These are phyloP conservation scores for Magnaporthiopsis incrustans DNA, from an alignment of 2,329 filamentous ascomycete genomes.

Conservation along the genomic window DNA sequence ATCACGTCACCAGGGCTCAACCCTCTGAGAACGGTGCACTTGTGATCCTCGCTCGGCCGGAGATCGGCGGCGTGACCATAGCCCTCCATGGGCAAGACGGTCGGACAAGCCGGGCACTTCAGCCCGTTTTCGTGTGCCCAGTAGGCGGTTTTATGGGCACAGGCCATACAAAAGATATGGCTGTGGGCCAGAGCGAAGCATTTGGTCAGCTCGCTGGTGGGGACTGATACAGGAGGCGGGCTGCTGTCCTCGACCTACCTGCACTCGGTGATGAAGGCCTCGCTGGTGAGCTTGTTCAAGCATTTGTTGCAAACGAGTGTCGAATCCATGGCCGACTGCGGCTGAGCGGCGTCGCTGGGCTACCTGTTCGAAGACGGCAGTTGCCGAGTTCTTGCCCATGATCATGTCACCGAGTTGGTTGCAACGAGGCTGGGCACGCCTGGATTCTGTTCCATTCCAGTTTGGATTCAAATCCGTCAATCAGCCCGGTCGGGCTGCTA, in stretches of 20 bases:
- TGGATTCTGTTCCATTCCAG: too few species aligned
- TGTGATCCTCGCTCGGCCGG: conserved; percentile 81
- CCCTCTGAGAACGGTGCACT: conserved; percentile 77
- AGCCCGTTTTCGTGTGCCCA: conserved; percentile 40
- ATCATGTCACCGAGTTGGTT: too few species aligned
- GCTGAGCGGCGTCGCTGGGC: neutral
- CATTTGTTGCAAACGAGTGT: conserved; percentile 76
- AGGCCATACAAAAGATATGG: conserved; percentile 78
- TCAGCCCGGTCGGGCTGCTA: too few species aligned
- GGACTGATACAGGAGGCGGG: conserved; percentile 10
- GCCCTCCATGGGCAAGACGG: conserved; percentile 59
- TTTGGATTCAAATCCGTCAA: too few species aligned
- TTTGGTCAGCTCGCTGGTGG: neutral
- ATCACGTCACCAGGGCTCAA: conserved; percentile 74
- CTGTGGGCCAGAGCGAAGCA: conserved; percentile 30
- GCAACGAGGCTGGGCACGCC: too few species aligned
- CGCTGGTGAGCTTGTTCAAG: conserved; percentile 56
- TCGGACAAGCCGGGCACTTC: conserved; percentile 69
- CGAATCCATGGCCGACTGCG: conserved; percentile 54
- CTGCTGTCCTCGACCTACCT: conserved; percentile 40
- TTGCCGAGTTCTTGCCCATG: too few species aligned
- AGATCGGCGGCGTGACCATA: conserved; percentile 66
- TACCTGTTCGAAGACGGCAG: too few species aligned
- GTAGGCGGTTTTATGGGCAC: conserved; percentile 59
- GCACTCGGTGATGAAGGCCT: conserved; percentile 83